Base-by-base conservation (phyloP, 2,329 filamentous ascomycete genomes). In the Fusarium sp. region DNA sequence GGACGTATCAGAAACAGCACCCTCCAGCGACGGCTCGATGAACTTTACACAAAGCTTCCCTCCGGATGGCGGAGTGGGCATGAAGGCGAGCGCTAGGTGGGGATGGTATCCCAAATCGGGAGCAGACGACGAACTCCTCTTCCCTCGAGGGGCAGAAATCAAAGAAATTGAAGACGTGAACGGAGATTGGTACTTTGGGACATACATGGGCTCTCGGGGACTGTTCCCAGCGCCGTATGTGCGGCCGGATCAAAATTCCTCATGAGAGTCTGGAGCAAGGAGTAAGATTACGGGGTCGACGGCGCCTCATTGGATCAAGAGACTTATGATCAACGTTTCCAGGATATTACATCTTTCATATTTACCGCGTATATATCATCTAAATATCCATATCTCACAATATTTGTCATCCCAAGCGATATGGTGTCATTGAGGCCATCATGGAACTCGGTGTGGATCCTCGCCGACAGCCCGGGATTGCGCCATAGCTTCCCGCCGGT, bases 151-250 rank as follows among this genome's bases (percentile, higher is more conserved):
- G 11, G 95, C 95, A 0, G 93, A 96, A 81, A 89, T 98, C 16
- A 87, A 88, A 8, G 96, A 98, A 84, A 90, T 93, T 40, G 92
- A 96, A 80, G 93, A 96, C 81, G 90, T 97, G 56, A 98, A 98
- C 80, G 93, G 92, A 20, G 95, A 98, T 80, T 98, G 95, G 95
- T 95, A 89, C 78, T 93, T 92, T 84, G 96, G 96, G 0, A 91
- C 91, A 31, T 98, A 97, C 85, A 95, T 94, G 83, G 95, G 94
- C 0, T 85, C 84, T 27, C 91, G 90, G 75, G 95, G 94, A 0
- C 77, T 98, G 73, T 97, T 98, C 79, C 95, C 95, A 6, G 91
- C 92, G 8, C 89, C 90, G 9, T 96, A 96, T 86, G 93, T 95
- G 29, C 85, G 85, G 73, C 78, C 91, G 31, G 73, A 79, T 20